A percentile compares a stretch with the other conserved stretches of the same genome.
Evolutionary conservation across 1,284 basidiomycete genomes (phyloP).

Genomic region (Porodaedalea pini): DNA sequence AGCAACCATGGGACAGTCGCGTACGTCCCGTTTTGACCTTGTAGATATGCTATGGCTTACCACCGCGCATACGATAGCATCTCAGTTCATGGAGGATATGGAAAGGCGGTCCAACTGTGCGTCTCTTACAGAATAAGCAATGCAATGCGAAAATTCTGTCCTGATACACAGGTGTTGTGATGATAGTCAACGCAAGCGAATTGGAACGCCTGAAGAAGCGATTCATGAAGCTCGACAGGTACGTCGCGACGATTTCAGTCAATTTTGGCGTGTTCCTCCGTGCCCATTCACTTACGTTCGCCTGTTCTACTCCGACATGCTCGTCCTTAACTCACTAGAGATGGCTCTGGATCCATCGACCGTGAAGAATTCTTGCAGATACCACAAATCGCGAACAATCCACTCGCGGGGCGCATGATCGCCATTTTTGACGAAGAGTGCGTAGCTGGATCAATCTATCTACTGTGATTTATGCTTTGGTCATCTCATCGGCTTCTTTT

Average conservation of each 20-base stretch:
- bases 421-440: constrained; percentile 99
- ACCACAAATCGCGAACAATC: constrained; percentile 98
- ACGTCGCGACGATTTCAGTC: constrained; percentile 24
- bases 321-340: constrained; percentile 45
- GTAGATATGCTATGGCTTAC: constrained; percentile 17
- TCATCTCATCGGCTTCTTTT: neutral
- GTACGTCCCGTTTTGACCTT: constrained; percentile 41
- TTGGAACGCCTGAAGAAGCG: constrained; percentile 95
- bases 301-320: no score
- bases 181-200: constrained; percentile 84
- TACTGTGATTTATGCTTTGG: neutral
- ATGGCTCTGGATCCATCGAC: constrained; percentile 97
- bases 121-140: constrained; percentile 31
- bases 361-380: constrained; percentile 98
- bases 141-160: neutral
- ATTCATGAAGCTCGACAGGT: constrained; percentile 98
- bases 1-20: constrained; percentile 70
- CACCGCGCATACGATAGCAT: constrained; percentile 46
- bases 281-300: no score
- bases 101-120: constrained; percentile 88
- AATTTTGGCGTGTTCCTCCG: no score
- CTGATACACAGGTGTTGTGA: constrained; percentile 18
- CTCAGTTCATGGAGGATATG: constrained; percentile 93
- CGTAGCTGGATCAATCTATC: constrained; percentile 32
- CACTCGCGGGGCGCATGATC: constrained; percentile 95